These are phyloP conservation scores for Wickerhamiella alocasiicola DNA, from an alignment of 805 yeast genomes.

Conservation along the genomic window DNA sequence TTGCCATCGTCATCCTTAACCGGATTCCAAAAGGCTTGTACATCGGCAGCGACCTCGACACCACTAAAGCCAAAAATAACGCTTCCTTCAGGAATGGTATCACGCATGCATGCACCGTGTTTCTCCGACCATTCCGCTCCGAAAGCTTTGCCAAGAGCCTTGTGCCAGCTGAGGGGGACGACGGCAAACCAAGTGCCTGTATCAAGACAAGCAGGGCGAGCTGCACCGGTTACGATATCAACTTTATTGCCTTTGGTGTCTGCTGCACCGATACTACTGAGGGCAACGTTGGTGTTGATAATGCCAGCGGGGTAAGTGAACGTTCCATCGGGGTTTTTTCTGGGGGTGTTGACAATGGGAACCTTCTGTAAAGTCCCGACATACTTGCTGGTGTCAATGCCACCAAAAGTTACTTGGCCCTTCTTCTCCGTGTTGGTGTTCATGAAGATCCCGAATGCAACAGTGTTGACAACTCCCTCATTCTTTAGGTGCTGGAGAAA, in stretches of 20 bases:
- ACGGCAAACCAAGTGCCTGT: background rate
- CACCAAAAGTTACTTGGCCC: constrained; percentile 33
- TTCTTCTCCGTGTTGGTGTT: constrained; percentile 22
- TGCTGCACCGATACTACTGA: background rate
- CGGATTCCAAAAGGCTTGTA: constrained; percentile 45
- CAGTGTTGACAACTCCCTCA: too few relatives aligned
- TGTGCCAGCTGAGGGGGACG: background rate
- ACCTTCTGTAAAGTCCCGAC: constrained; percentile 28
- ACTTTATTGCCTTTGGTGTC: background rate
- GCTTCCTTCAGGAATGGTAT: background rate
- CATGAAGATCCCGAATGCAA: constrained; percentile 31
- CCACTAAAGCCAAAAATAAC: background rate
- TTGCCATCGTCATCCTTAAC: constrained; percentile 31
- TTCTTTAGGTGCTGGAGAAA: too few relatives aligned
- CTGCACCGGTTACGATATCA: too few relatives aligned
- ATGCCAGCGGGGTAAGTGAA: constrained; percentile 4
- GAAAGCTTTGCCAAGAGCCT: constrained; percentile 1
- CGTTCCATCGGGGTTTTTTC: constrained; percentile 6
- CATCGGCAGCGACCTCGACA: background rate
- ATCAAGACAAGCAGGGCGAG: constrained; percentile 3
- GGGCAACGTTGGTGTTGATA: too few relatives aligned
- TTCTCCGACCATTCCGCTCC: background rate
- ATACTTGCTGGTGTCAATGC: constrained; percentile 32
- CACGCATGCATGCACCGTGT: background rate
- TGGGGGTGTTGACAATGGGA: constrained; percentile 16